Conservation (phyloP, 768 basidiomycete species). For the Termitomyces titanicus region DNA sequence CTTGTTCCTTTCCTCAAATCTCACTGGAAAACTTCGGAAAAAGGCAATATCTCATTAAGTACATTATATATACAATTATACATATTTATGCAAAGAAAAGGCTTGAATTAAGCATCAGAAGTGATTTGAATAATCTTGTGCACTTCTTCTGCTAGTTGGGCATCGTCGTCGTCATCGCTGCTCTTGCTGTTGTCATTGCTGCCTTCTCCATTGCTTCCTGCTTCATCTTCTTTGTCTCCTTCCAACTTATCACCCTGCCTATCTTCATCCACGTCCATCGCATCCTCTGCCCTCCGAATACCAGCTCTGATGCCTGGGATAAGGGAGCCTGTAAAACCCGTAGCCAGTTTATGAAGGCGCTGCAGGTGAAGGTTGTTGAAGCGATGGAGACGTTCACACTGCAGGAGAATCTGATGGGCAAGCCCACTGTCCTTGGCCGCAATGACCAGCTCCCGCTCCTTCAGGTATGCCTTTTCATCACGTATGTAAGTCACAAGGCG, state of each 20-base stretch:
- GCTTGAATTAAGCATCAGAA: not conserved
- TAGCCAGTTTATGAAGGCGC: not conserved
- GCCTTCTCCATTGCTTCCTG: not conserved
- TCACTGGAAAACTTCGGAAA: no score
- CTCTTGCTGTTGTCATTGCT: not conserved
- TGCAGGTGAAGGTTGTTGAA: not conserved
- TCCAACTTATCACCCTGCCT: not conserved
- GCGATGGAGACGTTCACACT: not conserved
- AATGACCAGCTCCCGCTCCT: not conserved
- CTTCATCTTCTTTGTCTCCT: not conserved
- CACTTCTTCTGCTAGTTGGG: not conserved
- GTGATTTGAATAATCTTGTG: not conserved
- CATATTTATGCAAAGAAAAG: no score
- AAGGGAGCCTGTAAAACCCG: not conserved
- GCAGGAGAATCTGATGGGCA: not conserved
- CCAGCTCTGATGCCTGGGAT: not conserved
- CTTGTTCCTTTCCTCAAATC: no score
- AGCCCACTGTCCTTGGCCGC: not conserved
- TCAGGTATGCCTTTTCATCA: conserved; percentile 2
- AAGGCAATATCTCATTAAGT: no score
- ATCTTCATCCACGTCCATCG: not conserved
- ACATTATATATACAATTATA: no score
- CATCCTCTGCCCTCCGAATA: not conserved
- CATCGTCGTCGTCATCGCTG: not conserved
- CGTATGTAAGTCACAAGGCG: conserved; percentile 1